Base-by-base conservation (phyloP, 306 rosid species). In the Gastrolobium villosum region DNA sequence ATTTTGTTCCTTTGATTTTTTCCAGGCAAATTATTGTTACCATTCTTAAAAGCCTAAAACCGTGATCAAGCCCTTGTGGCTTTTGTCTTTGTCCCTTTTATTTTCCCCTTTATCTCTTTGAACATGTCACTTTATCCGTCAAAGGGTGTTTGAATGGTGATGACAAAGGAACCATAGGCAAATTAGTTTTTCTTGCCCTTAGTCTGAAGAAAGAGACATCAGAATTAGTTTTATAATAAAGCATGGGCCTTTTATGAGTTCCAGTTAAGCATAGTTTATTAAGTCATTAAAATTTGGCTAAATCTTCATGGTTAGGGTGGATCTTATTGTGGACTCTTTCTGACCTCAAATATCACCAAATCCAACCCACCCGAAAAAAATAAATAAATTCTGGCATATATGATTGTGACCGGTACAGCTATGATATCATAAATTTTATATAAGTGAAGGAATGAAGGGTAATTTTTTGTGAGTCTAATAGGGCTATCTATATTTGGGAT, bases 21-120 rank as follows among this genome's bases (percentile, higher is more conserved):
- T 39, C 63, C 65, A 70, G 82, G 20, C 81, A 81, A 85, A 88
- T 89, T 83, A 82, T 85, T 81, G 68, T 54, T 81, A 50, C 57
- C 78, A 61, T 88, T 79, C 87, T 87, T 69, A 79, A 88, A 91
- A 91, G 89, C 80, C 88, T 88, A 87, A 86, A 86, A 89, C 70
- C 31, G 37, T 70, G 65, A 86, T 86, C 71, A 85, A 88, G 49
- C 71, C 78, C 54, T 70, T 34, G 53, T 82, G 48, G 35, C 67
- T 86, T 84, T 85, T 77, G 14, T 48, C 76, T 84, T 85, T 77
- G 14, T 48, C 76, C 67, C 61, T 74, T 85, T 74, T 39, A 43
- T 15, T 54, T 34, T 54, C 28, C 13, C 70, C 76, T 81, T 79
- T 72, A 59, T 78, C 52, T 44, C 86, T 83, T 85, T 75, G 79